Evolutionary conservation across 1,284 basidiomycete genomes (phyloP).

Genomic region (Puccinia novopanici): DNA sequence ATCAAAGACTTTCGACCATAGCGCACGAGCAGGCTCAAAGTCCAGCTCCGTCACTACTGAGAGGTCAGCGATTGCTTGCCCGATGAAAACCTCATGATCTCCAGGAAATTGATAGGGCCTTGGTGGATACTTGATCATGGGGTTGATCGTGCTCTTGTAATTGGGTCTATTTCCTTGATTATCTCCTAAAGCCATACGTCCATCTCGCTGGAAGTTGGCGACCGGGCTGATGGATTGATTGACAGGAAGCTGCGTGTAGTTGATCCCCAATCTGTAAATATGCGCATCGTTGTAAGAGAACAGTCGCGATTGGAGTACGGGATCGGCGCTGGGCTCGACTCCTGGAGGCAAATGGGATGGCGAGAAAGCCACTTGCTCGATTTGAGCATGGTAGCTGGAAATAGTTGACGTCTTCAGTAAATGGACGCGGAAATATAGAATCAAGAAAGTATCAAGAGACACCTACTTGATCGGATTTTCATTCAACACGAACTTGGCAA

Average conservation of each 20-base stretch:
- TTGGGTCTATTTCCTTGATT: conserved; percentile 46
- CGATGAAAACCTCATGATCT: conserved; percentile 74
- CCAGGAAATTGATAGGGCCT: conserved; percentile 40
- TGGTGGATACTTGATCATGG: conserved; percentile 28
- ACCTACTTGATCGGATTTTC: conserved; percentile 48
- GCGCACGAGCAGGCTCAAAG: conserved; percentile 82
- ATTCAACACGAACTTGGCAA: conserved; percentile 44
- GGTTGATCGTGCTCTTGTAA: conserved; percentile 46
- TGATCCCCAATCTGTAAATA: conserved; percentile 56
- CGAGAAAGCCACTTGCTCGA: conserved; percentile 46
- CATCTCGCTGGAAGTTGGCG: conserved; percentile 49
- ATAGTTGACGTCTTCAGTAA: neutral
- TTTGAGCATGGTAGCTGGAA: conserved; percentile 44
- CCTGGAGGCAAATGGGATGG: conserved; percentile 55
- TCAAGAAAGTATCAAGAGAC: neutral
- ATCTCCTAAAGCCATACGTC: conserved; percentile 43
- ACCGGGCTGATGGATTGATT: conserved; percentile 52
- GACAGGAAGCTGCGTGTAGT: conserved; percentile 56
- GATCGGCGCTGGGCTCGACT: conserved; percentile 56
- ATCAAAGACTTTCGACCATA: conserved; percentile 77
- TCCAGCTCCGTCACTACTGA: conserved; percentile 78
- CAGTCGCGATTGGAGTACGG: conserved; percentile 56
- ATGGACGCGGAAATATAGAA: neutral
- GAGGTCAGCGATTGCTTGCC: conserved; percentile 72
- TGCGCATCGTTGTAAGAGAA: conserved; percentile 58